Evolutionary conservation across 345 rosid species (phyloP).

Genomic region (Combretum micranthum): DNA sequence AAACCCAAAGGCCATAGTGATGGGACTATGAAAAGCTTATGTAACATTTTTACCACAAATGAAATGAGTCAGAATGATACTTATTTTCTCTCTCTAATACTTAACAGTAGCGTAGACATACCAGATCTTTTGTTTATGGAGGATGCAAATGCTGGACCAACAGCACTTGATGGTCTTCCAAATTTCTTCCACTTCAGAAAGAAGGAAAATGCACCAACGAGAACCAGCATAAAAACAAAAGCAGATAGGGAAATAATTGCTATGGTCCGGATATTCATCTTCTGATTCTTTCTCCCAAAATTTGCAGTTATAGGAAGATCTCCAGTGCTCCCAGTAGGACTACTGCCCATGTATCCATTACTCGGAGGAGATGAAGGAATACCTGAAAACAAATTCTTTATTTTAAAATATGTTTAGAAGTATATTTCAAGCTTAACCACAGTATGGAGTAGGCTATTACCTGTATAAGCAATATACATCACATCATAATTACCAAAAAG

Average conservation of each 20-base stretch:
- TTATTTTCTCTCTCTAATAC: too few species aligned
- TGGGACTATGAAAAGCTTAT: too few species aligned
- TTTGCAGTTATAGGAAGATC: constrained; percentile 68
- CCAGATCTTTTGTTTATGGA: constrained; percentile 87
- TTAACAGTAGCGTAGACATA: constrained; percentile 12
- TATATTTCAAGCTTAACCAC: constrained; percentile 5
- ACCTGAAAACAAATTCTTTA: constrained; percentile 36
- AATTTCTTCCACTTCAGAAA: constrained; percentile 66
- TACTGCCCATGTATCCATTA: constrained; percentile 40
- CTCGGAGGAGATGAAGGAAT: constrained; percentile 77
- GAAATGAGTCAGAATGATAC: too few species aligned
- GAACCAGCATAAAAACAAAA: constrained; percentile 67
- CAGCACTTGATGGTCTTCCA: constrained; percentile 80
- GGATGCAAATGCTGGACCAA: constrained; percentile 63
- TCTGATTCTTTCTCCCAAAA: constrained; percentile 53
- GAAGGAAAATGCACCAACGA: constrained; percentile 60
- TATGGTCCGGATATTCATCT: constrained; percentile 64
- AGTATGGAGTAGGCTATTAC: constrained; percentile 26
- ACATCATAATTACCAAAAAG: constrained; percentile 85
- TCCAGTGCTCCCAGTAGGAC: constrained; percentile 63
- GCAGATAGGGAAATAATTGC: constrained; percentile 69
- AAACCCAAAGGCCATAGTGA: too few species aligned
- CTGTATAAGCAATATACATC: constrained; percentile 72
- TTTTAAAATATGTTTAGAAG: constrained; percentile 14
- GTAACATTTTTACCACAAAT: too few species aligned